Conservation (phyloP, 345 rosid species). For the Turnera subulata region DNA sequence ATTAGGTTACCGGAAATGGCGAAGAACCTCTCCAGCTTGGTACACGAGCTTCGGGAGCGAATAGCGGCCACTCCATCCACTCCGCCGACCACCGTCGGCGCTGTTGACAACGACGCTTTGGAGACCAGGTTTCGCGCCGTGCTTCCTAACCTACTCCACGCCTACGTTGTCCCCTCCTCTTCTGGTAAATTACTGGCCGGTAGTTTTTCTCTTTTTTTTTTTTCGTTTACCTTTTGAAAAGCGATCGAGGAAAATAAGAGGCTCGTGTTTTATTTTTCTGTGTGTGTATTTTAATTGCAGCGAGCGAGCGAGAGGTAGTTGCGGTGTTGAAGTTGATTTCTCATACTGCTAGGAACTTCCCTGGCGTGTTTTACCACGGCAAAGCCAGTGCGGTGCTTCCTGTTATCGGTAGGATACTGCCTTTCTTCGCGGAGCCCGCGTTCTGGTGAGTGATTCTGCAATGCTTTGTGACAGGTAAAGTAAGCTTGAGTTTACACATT, state of each 20-base stretch:
- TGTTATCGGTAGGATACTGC: conserved; percentile 68
- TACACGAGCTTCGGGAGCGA: conserved; percentile 82
- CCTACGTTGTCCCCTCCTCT: conserved; percentile 72
- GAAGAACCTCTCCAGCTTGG: conserved; percentile 57
- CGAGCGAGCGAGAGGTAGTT: conserved; percentile 71
- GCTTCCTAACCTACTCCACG: conserved; percentile 67
- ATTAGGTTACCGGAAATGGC: conserved; percentile 14
- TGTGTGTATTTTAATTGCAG: conserved; percentile 33
- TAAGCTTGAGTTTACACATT: background rate
- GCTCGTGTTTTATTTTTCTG: background rate
- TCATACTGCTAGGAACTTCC: conserved; percentile 63
- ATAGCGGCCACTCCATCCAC: conserved; percentile 67
- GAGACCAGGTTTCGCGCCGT: conserved; percentile 68
- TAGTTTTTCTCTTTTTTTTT: background rate
- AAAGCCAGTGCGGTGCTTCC: conserved; percentile 64
- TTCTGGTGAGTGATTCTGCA: conserved; percentile 50
- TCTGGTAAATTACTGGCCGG: conserved; percentile 36
- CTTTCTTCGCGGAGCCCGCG: conserved; percentile 76
- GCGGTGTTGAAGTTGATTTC: conserved; percentile 84
- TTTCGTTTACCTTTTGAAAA: background rate
- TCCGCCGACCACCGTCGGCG: conserved; percentile 31
- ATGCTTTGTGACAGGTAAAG: background rate
- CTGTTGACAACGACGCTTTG: conserved; percentile 45
- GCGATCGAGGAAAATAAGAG: background rate
- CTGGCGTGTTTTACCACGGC: conserved; percentile 87